Conservation (phyloP, 805 yeast species). For the Priceomyces haplophilus region DNA sequence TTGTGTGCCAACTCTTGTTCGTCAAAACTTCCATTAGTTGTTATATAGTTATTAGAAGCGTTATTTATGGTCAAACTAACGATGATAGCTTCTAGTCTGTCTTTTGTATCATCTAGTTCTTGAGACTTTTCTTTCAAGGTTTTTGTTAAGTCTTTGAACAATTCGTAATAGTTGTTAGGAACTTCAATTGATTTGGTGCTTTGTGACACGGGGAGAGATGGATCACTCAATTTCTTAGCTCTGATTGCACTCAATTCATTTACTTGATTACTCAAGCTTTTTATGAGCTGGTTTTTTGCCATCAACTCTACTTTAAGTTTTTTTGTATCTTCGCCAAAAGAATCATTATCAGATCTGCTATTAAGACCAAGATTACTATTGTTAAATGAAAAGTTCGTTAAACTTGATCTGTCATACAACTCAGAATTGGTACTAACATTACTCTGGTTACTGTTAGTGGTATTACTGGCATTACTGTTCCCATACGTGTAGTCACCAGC, state of each 20-base stretch:
- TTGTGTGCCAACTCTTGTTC: constrained; percentile 74
- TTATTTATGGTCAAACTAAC: constrained; percentile 25
- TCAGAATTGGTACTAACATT: constrained; percentile 4
- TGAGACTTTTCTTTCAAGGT: constrained; percentile 43
- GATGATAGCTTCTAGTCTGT: constrained; percentile 58
- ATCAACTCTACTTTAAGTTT: constrained; percentile 48
- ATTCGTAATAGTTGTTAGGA: constrained; percentile 43
- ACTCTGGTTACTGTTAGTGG: not conserved
- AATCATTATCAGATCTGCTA: constrained; percentile 8
- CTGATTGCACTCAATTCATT: constrained; percentile 16
- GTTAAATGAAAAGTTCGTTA: constrained; percentile 8
- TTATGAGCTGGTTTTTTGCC: constrained; percentile 48
- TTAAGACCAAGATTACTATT: constrained; percentile 1
- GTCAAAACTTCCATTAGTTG: constrained; percentile 62
- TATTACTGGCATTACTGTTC: constrained; percentile 1
- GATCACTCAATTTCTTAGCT: constrained; percentile 9
- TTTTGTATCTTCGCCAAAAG: constrained; percentile 24
- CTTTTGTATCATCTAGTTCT: constrained; percentile 61
- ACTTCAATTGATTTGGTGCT: constrained; percentile 23
- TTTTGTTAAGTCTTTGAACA: constrained; percentile 48
- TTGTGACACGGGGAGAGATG: constrained; percentile 2
- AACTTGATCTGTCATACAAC: constrained; percentile 9
- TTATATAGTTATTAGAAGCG: constrained; percentile 19
- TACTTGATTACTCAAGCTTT: constrained; percentile 34
- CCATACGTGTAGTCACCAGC: constrained; percentile 6